Evolutionary conservation across 2,329 filamentous ascomycete species (phyloP), one percentile per base, ranked within the genome.

Genomic region (Botrytis galanthina): DNA sequence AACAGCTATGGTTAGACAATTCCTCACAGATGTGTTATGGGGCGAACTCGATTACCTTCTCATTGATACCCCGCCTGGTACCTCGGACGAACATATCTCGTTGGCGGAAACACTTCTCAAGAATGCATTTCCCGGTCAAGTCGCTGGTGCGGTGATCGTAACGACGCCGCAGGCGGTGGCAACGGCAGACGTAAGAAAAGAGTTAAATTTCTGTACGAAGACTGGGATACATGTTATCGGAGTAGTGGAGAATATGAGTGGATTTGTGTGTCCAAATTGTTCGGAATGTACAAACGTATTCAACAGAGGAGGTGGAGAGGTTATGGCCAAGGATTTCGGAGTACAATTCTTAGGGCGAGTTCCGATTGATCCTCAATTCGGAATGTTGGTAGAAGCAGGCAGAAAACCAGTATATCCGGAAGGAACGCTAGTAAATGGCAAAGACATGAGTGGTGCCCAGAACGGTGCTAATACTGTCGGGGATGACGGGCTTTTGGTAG

Each of bases 1-100:
- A 85, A 99, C 96, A 7, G 96, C 96, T 69, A 99, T 99, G 96
- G 94, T 99, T 74, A 90, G 95, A 59, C 96, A 99, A 82, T 99
- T 99, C 81, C 86, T 99, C 42, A 92, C 93, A 1, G 95, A 98
- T 80, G 95, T 98, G 7, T 87, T 93, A 44, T 98, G 96, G 96
- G 88, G 89, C 71, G 88, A 91, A 37, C 89, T 93, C n/a, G 95
- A 98, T 81, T 98, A 93, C 80, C 87, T 99, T 0, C 88, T 99
- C 74, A 93, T 99, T 80, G 96, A 99, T 82, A 99, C 96, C 4
- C 96, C 96, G 20, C 96, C 96, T 0, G 96, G 96, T 4, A 99
- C 96, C 3, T 96, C 93, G 74, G 96, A 99, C 83, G 96, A 99
- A 83, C 96, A 98, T 81, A 98, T 99, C 67, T 96, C 94, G 0